Percentiles rank a stretch among this genome's conserved stretches.
Evolutionary conservation across 2,329 filamentous ascomycete species (phyloP).

Genomic region (Paramyrothecium sp.): DNA sequence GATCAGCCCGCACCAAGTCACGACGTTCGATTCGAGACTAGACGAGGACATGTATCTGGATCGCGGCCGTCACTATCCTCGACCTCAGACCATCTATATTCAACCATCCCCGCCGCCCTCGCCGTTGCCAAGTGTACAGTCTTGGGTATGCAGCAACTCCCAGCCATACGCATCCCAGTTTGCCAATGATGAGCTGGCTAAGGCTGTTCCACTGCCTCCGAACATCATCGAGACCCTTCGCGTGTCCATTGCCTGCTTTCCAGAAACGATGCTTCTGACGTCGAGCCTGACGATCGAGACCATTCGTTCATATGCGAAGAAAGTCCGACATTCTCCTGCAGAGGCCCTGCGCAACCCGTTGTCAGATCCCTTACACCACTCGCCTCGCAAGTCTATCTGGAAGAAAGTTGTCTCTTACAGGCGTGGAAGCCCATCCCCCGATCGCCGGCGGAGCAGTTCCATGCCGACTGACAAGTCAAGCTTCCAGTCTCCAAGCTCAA

Average conservation of each 20-base stretch:
- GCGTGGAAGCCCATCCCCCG: constrained; percentile 12
- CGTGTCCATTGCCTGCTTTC: constrained; percentile 55
- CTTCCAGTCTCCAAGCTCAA: constrained; percentile 10
- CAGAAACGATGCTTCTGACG: constrained; percentile 57
- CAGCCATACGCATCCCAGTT: constrained; percentile 25
- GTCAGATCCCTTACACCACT: constrained; percentile 9
- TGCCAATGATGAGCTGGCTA: constrained; percentile 32
- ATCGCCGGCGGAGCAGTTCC: constrained; percentile 14
- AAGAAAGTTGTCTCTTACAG: constrained; percentile 31
- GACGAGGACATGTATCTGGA: not conserved
- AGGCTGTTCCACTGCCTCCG: constrained; percentile 47
- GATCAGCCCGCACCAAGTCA: not conserved
- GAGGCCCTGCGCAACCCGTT: constrained; percentile 18
- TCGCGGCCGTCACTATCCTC: constrained; percentile 3
- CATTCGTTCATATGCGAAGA: constrained; percentile 54
- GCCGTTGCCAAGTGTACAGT: constrained; percentile 31
- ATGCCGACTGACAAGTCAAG: constrained; percentile 8
- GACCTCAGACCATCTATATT: constrained; percentile 23
- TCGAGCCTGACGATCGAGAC: constrained; percentile 56
- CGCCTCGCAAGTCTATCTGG: constrained; percentile 30
- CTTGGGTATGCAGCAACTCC: constrained; percentile 31
- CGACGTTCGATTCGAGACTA: not conserved
- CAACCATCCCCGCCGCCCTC: constrained; percentile 31
- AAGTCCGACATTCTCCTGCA: constrained; percentile 41
- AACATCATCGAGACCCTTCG: constrained; percentile 54